Percentiles rank a stretch among this genome's conserved stretches.
phyloP scores from a whole-genome alignment of 192 early-diverging fungal species.

The Coemansia sp. region DNA sequence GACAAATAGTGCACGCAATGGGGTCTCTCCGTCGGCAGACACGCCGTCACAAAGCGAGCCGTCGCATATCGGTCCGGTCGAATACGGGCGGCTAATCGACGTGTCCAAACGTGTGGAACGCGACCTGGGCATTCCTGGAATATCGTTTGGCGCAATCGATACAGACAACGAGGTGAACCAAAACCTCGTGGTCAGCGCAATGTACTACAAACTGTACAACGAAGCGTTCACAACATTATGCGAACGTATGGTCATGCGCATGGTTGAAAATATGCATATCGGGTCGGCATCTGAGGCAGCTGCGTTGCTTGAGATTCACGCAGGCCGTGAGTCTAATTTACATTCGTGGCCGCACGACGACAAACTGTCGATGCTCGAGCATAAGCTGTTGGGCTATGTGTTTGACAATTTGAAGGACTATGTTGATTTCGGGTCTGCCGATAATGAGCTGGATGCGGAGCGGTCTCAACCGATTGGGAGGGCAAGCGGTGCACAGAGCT shows the following conservation, averaged over 20 bases:
- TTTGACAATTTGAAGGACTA: conserved; percentile 14
- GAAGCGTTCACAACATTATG: conserved; percentile 35
- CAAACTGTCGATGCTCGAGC: conserved; percentile 35
- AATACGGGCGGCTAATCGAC: conserved; percentile 32
- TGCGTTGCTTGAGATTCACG: conserved; percentile 17
- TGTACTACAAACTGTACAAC: conserved; percentile 50
- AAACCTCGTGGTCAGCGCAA: conserved; percentile 42
- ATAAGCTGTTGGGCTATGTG: conserved; percentile 32
- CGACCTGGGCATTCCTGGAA: conserved; percentile 38
- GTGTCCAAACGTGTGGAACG: conserved; percentile 30
- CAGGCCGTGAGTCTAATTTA: not conserved
- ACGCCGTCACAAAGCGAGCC: not conserved
- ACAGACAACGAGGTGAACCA: conserved; percentile 28
- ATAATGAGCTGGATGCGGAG: too few relatives aligned
- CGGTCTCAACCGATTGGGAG: too few relatives aligned
- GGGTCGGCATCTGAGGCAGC: conserved; percentile 17
- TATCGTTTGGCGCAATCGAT: conserved; percentile 18
- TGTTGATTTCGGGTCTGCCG: not conserved
- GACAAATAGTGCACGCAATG: not conserved
- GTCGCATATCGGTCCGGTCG: conserved; percentile 29
- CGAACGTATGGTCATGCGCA: conserved; percentile 35
- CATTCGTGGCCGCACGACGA: conserved; percentile 16
- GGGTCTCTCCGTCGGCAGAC: not conserved
- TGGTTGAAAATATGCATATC: conserved; percentile 15
- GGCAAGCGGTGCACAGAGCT: too few relatives aligned